Conservation (phyloP, 345 rosid species). For the Aegle marmelos region DNA sequence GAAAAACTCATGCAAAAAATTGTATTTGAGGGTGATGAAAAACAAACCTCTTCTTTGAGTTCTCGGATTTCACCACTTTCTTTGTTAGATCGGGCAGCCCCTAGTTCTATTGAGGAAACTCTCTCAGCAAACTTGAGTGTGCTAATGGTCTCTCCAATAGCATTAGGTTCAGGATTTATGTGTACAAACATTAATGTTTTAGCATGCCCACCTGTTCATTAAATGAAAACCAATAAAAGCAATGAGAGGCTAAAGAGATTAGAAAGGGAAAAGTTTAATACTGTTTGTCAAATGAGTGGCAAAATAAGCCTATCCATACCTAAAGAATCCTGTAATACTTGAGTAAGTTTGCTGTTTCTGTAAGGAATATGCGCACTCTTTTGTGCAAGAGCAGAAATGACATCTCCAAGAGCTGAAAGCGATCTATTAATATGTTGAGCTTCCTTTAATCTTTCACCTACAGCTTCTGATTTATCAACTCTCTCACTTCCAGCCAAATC, state of each 20-base stretch:
- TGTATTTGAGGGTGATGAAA: constrained; percentile 6
- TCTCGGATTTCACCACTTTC: constrained; percentile 89
- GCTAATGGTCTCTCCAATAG: constrained; percentile 88
- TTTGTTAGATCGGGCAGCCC: constrained; percentile 90
- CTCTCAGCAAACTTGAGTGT: constrained; percentile 97
- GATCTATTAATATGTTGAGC: constrained; percentile 95
- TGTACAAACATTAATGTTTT: constrained; percentile 96
- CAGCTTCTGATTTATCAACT: constrained; percentile 95
- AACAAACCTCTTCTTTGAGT: constrained; percentile 83
- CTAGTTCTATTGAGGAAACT: constrained; percentile 90
- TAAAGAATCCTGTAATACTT: constrained; percentile 89
- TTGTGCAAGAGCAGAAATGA: constrained; percentile 91
- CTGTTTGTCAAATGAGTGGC: neutral
- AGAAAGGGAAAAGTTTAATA: neutral
- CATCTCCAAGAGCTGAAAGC: constrained; percentile 94
- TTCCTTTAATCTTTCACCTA: constrained; percentile 95
- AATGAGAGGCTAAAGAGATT: neutral
- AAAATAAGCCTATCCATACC: constrained; percentile 39
- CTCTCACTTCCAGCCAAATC: constrained; percentile 99
- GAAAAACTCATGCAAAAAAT: neutral
- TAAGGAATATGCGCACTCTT: constrained; percentile 91
- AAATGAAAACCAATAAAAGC: neutral
- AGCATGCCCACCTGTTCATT: constrained; percentile 82
- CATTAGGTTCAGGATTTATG: constrained; percentile 79
- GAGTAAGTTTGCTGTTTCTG: constrained; percentile 96